Percentiles rank a stretch among this genome's conserved stretches.
phyloP scores from a whole-genome alignment of 257 asterid species.

The Nicotiana paniculata region DNA sequence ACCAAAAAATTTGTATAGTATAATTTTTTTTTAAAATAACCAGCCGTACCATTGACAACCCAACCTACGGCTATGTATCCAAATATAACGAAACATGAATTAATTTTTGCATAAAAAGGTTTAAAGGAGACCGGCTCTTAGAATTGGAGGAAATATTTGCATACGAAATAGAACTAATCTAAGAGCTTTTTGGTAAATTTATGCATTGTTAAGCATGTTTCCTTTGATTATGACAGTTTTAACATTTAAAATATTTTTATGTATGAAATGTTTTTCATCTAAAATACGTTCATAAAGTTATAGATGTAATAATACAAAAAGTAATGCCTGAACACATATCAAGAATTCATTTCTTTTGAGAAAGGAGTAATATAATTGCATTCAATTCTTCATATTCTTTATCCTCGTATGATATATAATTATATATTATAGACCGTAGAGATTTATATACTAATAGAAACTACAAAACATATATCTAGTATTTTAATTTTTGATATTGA shows the following conservation, averaged over 20 bases:
- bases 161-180: not conserved
- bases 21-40: too few species aligned
- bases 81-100: too few species aligned
- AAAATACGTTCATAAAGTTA: not conserved
- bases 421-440: not conserved
- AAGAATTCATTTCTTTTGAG: too few species aligned
- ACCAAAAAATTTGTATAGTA: too few species aligned
- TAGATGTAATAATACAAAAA: too few species aligned
- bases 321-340: too few species aligned
- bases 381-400: not conserved
- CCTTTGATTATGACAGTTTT: not conserved
- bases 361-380: too few species aligned
- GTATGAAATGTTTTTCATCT: not conserved
- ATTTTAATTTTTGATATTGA: not conserved
- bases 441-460: not conserved
- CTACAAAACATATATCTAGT: not conserved
- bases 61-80: too few species aligned
- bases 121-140: not conserved
- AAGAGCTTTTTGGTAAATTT: too few species aligned
- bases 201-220: too few species aligned
- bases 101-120: not conserved
- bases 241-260: not conserved
- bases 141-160: not conserved
- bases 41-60: too few species aligned
- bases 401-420: not conserved